Conservation (phyloP, 768 basidiomycete genomes). For the Nidula microcarpa region DNA sequence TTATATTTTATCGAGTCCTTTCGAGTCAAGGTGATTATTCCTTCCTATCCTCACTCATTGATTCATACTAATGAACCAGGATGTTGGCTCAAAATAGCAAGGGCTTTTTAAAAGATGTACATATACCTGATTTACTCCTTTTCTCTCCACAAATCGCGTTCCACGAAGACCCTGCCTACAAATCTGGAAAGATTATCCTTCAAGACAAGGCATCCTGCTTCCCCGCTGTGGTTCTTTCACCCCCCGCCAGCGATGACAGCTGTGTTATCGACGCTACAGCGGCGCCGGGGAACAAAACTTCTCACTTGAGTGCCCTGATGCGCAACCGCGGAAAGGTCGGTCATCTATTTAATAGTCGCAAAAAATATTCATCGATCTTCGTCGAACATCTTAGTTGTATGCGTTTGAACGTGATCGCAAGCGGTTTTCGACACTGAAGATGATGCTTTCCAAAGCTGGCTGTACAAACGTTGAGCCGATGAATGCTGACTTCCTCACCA, state of each 20-base stretch:
- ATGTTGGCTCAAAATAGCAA: constrained; percentile 33
- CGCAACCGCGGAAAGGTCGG: constrained; percentile 73
- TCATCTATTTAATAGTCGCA: background rate
- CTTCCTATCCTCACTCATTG: constrained; percentile 2
- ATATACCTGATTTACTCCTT: constrained; percentile 78
- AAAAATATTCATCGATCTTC: background rate
- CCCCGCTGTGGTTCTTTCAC: constrained; percentile 83
- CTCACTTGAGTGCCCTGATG: constrained; percentile 90
- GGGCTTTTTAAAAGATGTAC: constrained; percentile 69
- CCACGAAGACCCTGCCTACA: constrained; percentile 70
- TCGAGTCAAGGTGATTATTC: constrained; percentile 50
- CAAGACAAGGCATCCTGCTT: constrained; percentile 99
- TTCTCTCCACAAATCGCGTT: constrained; percentile 69
- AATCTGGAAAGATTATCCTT: constrained; percentile 78
- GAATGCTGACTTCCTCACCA: constrained; percentile 79
- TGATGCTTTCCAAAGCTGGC: constrained; percentile 81
- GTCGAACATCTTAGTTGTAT: constrained; percentile 44
- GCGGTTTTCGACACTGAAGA: constrained; percentile 78
- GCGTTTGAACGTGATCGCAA: constrained; percentile 88
- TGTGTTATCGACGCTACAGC: constrained; percentile 91
- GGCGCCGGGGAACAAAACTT: constrained; percentile 98
- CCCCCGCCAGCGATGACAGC: constrained; percentile 48
- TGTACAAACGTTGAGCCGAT: constrained; percentile 78
- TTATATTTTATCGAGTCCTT: constrained; percentile 48
- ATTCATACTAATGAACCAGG: constrained; percentile 2